phyloP scores from a whole-genome alignment of 2,329 filamentous ascomycete species.

The Cladosporium sp. region DNA sequence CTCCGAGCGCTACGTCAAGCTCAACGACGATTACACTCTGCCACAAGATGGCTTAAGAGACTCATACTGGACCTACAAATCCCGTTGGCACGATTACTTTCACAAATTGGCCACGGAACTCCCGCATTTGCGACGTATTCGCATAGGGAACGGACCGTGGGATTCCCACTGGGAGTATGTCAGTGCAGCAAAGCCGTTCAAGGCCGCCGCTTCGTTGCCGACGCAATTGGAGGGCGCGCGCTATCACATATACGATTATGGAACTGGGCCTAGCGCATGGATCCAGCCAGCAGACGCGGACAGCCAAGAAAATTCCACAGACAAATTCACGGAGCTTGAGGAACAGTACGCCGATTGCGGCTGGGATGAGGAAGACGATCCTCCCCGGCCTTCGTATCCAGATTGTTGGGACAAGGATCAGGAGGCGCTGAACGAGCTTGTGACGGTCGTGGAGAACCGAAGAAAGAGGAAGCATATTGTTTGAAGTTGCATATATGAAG shows the following conservation, averaged over 20 bases:
- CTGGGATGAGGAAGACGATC: background rate
- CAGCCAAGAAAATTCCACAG: background rate
- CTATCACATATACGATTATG: background rate
- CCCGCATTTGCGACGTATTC: conserved; percentile 11
- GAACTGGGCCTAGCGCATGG: background rate
- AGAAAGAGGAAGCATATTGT: conserved; percentile 5
- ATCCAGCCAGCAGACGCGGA: background rate
- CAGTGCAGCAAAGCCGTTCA: background rate
- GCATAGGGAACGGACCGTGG: conserved; percentile 2
- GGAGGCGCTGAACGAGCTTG: conserved; percentile 1
- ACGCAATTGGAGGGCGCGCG: background rate
- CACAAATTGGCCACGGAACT: background rate
- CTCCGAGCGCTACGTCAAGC: background rate
- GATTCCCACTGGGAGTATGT: background rate
- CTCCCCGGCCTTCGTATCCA: background rate
- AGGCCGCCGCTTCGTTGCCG: background rate
- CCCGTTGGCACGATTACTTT: conserved; percentile 15
- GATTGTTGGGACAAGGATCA: conserved; percentile 4
- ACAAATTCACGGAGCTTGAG: background rate
- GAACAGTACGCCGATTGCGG: background rate
- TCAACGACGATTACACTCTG: background rate
- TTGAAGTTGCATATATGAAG: background rate
- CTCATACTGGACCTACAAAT: background rate
- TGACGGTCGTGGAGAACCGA: background rate
- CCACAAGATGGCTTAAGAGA: background rate